Evolutionary conservation across 306 rosid species (phyloP), one percentile per base, ranked within the genome.

Genomic region (Hippophae gyantsensis): DNA sequence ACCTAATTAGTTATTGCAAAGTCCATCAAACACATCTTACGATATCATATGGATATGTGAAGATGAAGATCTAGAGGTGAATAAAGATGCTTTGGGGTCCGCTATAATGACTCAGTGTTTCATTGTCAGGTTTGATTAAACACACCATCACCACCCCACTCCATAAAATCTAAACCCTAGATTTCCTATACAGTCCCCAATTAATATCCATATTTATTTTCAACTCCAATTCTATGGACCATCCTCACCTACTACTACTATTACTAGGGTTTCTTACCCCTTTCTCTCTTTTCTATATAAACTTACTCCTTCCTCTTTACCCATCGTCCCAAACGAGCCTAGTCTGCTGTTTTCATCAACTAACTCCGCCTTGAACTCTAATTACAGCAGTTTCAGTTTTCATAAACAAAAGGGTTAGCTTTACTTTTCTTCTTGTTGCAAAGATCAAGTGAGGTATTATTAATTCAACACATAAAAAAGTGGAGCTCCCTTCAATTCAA

Each of bases 401-500:
- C 13, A 10, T 18, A 18, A 1, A 8, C 6, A 27, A 10, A 6
- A 27, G 40, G 52, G 14, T 63, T 48, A 7, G 12, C 43, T 13
- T 46, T 10, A 46, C 49, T 32, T 32, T 32, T 32, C 38, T 32
- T 1, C 4, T 32, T 2, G 38, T 32, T 2, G 38, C 0, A 13
- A 8, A 8, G 51, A 7, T 0, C 7, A 11, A 6, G 25, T 1
- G 12, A 5, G 7, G 53, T 12, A 49, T 18, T 18, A 32, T 32
- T 2, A 32, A 32, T 32, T 32, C 3, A 32, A 32, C 5, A 32
- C 1, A 32, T 32, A 13, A 23, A 5, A 11, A 11, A 38, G 12
- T 43, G 75, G 80, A 70, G 80, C 76, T 75, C 60, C 76, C 71
- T 70, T 66, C 32, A 69, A 23, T 70, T 26, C 76, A 70, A 75